Base-by-base conservation (phyloP, 2,329 filamentous ascomycete species). In the Penicillium sp. region DNA sequence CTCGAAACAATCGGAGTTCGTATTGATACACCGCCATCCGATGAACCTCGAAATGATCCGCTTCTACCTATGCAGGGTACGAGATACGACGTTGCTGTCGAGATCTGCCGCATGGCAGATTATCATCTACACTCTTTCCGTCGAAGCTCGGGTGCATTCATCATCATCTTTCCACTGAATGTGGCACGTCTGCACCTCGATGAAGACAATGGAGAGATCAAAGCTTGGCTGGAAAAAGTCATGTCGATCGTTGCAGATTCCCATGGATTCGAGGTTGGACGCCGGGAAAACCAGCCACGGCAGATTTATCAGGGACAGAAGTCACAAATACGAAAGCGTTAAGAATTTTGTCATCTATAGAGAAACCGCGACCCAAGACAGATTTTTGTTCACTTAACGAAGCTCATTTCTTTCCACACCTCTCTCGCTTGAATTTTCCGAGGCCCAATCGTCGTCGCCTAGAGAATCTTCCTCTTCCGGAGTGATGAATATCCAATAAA, bases 51-150 rank as follows among this genome's bases (percentile, higher is more conserved):
- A 8, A 51, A 12, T 18, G 50, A 49, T 32, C 53, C 53, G 3
- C 51, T 56, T n/a, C 40, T 56, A 4, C 53, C 53, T 5, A 54
- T 49, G 47, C 35, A 56, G 37, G 53, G 53, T 6, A 49, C 18
- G 5, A 46, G 51, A 39, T 41, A 50, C 24, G 53, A 54, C 11
- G 36, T 52, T 6, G 51, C 51, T 5, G 43, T 51, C n/a, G 53
- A 56, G 28, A 52, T 51, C 4, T 56, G 51, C 39, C 42, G 53
- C n/a, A 56, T 56, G 51, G 43, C 40, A 9, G 43, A 47, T 11
- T 56, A 48, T 41, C 51, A 56, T 34, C 34, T 54, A 2, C 47
- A 51, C 26, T 42, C 13, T 8, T 47, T 51, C 12, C 39, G 45
- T 11, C 45, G 45, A 8, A 54, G 49, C 34, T 48, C 47, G 2